phyloP scores from a whole-genome alignment of 169 alveolate species.

The Cryptosporidium ryanae region DNA sequence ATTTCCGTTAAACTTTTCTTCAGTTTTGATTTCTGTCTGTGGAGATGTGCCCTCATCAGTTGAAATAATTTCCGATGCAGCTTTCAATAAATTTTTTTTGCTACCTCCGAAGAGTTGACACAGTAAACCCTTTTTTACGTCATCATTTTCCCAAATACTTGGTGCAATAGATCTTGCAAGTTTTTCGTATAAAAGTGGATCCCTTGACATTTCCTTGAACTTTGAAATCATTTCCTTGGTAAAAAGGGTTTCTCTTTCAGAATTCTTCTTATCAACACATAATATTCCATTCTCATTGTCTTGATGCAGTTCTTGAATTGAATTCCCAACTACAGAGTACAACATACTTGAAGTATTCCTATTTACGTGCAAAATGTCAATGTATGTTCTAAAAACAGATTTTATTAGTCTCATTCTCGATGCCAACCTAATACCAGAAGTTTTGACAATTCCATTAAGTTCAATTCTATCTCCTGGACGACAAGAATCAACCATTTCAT shows the following conservation, averaged over 20 bases:
- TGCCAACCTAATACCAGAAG: conserved; percentile 92
- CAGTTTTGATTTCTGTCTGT: not conserved
- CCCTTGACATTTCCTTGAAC: conserved; percentile 82
- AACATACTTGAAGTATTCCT: conserved; percentile 43
- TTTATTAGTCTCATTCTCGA: conserved; percentile 90
- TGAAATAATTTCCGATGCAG: conserved; percentile 59
- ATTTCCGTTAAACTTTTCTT: not conserved
- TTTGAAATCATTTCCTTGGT: conserved; percentile 86
- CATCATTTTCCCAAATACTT: conserved; percentile 95
- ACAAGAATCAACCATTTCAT: conserved; percentile 93
- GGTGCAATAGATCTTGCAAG: conserved; percentile 97
- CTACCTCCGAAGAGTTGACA: conserved; percentile 98
- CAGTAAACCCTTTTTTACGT: conserved; percentile 93
- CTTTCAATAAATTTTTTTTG: conserved; percentile 78
- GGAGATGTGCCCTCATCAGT: not conserved
- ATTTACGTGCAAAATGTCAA: conserved; percentile 91
- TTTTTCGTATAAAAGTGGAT: conserved; percentile 92
- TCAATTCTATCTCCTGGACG: conserved; percentile 98
- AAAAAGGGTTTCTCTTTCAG: conserved; percentile 67
- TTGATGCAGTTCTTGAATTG: not conserved
- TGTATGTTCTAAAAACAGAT: conserved; percentile 92
- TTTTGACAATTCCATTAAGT: conserved; percentile 95
- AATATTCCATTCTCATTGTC: not conserved
- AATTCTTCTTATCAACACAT: not conserved
- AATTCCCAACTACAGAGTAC: conserved; percentile 52